Evolutionary conservation across 2,329 filamentous ascomycete genomes (phyloP).

Genomic region (Fusarium setosum): DNA sequence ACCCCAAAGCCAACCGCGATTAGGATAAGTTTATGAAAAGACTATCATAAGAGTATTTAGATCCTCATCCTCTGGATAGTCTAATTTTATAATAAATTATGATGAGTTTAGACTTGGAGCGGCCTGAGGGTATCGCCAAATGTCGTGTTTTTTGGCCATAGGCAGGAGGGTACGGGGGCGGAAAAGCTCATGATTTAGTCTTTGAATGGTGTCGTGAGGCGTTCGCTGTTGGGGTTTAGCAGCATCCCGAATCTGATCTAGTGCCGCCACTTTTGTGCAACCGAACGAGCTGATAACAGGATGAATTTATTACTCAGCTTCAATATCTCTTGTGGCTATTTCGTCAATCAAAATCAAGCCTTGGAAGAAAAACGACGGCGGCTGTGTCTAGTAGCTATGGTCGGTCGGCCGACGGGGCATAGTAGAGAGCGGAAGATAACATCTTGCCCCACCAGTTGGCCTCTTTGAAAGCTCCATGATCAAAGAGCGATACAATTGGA

Average conservation of each 20-base stretch:
- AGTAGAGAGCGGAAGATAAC: background rate
- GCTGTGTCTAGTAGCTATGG: background rate
- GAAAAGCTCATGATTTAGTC: slow-evolving; percentile 15
- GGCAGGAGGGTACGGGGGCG: no score
- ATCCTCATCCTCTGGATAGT: no score
- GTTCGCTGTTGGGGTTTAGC: slow-evolving; percentile 21
- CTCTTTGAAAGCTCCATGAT: slow-evolving; percentile 12
- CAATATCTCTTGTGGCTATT: no score
- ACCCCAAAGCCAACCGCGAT: no score
- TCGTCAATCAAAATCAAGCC: background rate
- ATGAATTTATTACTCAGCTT: background rate
- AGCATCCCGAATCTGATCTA: slow-evolving; percentile 1
- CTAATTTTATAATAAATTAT: no score
- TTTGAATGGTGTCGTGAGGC: slow-evolving; percentile 19
- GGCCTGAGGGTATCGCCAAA: no score
- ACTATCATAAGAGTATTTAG: no score
- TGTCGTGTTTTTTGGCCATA: no score
- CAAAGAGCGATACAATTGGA: background rate
- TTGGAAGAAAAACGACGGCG: background rate
- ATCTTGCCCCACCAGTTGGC: slow-evolving; percentile 20
- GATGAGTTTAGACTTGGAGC: no score
- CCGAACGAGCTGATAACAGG: background rate
- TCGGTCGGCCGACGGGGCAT: slow-evolving; percentile 11
- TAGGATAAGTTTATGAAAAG: no score
- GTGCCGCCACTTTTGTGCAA: background rate